Base-by-base conservation (phyloP, 164 flowering plant genomes). In the Vitis cinerea region DNA sequence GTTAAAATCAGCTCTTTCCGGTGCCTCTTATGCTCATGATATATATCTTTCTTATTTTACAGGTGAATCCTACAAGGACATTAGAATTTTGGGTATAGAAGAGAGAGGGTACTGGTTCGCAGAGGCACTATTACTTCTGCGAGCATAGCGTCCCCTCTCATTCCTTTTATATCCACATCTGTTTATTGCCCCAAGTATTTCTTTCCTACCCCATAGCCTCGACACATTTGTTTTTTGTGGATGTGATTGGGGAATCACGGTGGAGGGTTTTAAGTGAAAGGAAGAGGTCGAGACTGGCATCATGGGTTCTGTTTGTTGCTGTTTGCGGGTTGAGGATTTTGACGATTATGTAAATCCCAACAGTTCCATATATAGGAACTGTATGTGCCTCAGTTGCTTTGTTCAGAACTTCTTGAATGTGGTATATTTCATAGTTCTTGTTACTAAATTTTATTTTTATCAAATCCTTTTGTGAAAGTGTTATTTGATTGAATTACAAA, bases 291-390 rank as follows among this genome's bases (percentile, higher is more conserved):
- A 30, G 62, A 29, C 69, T 69, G 66, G 74, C 70, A 77, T 55
- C 52, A 94, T 94, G 99, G 99, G 95, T 63, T 68, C 93, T 57
- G 89, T 81, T 68, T 94, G 97, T 79, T 87, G 94, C 83, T 94
- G 99, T 67, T 66, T 90, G 76, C 86, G 67, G 47, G 75, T 59
- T 10, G 88, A 85, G 66, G 90, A 85, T 61, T 75, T 83, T 59
- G 97, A 92, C 61, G 97, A 92, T 49, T 86, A 84, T 71, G 79
- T 82, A 49, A 84, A 84, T 76, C 85, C 88, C 17, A 83, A 81
- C 72, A 83, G 82, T 77, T 72, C 87, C 7, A 59, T 84, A 9
- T 84, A 78, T 73, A 80, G 97, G 82, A 87, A 84, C 77, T 93
- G 97, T 79, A 48, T 83, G 49, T 92, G 97, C 75, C 71, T 89